Percentiles rank a stretch among this genome's conserved stretches.
Conservation (phyloP, 306 rosid genomes). For the Ammopiptanthus mongolicus region DNA sequence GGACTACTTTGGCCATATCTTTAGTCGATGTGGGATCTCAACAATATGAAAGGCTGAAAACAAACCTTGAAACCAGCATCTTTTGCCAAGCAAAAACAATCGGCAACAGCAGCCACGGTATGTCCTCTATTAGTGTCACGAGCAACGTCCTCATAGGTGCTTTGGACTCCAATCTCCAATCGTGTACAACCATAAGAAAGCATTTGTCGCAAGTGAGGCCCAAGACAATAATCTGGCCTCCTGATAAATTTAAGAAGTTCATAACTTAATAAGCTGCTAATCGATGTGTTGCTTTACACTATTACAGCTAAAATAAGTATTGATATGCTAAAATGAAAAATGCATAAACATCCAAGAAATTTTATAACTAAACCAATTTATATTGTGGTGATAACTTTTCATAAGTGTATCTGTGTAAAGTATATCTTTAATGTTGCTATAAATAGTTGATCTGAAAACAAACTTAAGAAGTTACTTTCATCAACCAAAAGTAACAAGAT, state of each 20-base stretch:
- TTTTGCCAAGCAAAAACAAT: slow-evolving; percentile 90
- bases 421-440: not conserved
- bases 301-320: not conserved
- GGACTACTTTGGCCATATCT: too few species aligned
- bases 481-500: not conserved
- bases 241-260: slow-evolving; percentile 42
- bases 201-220: slow-evolving; percentile 98
- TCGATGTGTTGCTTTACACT: not conserved
- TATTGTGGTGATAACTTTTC: not conserved
- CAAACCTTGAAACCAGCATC: slow-evolving; percentile 99
- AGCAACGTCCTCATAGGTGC: slow-evolving; percentile 98
- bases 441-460: not conserved
- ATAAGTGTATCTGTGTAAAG: not conserved
- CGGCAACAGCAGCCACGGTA: slow-evolving; percentile 95
- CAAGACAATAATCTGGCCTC: slow-evolving; percentile 99
- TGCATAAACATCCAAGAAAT: not conserved
- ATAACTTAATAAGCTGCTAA: slow-evolving; percentile 6
- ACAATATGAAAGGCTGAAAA: not conserved
- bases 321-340: slow-evolving; percentile 5
- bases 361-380: not conserved
- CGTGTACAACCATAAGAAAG: slow-evolving; percentile 93
- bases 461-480: not conserved
- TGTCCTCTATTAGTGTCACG: slow-evolving; percentile 97
- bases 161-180: slow-evolving; percentile 95
- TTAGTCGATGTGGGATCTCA: too few species aligned